A percentile compares a stretch with the other conserved stretches of the same genome.
These are phyloP conservation scores for Collariella sp. DNA, from an alignment of 495 filamentous ascomycete species.

Conservation along the genomic window DNA sequence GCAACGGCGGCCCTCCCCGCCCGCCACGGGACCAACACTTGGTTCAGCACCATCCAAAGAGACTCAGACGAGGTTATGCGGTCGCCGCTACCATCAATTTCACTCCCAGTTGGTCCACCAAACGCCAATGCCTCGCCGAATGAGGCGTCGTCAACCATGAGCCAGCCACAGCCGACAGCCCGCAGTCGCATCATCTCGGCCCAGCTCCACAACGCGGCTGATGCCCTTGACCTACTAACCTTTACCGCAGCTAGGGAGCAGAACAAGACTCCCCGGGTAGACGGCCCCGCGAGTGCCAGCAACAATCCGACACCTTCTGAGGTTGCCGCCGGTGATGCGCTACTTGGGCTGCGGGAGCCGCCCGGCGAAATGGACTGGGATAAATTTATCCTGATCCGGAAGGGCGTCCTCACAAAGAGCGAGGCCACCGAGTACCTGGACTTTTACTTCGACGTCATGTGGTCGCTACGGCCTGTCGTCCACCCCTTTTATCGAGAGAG, in stretches of 20 bases:
- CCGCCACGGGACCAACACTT: background rate
- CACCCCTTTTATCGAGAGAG: background rate
- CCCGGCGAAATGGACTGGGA: background rate
- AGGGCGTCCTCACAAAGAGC: background rate
- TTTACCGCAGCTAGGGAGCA: background rate
- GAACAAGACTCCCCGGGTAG: background rate
- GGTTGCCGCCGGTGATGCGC: background rate
- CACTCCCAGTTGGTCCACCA: background rate
- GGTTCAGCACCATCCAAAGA: background rate
- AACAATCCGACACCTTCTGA: background rate
- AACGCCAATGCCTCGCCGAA: background rate
- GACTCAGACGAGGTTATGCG: background rate
- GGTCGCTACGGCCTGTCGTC: background rate
- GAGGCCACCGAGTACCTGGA: background rate
- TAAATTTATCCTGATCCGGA: background rate
- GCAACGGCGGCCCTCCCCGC: no score
- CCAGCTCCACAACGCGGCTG: background rate
- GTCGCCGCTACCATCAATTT: background rate
- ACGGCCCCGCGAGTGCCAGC: background rate
- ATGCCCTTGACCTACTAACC: background rate
- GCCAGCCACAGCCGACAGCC: background rate
- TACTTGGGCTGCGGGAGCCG: background rate
- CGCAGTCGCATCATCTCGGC: background rate
- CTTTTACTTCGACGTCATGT: background rate
- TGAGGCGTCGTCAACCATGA: no score